Evolutionary conservation across 1,284 basidiomycete species (phyloP).

Genomic region (Pterulicium gracile): DNA sequence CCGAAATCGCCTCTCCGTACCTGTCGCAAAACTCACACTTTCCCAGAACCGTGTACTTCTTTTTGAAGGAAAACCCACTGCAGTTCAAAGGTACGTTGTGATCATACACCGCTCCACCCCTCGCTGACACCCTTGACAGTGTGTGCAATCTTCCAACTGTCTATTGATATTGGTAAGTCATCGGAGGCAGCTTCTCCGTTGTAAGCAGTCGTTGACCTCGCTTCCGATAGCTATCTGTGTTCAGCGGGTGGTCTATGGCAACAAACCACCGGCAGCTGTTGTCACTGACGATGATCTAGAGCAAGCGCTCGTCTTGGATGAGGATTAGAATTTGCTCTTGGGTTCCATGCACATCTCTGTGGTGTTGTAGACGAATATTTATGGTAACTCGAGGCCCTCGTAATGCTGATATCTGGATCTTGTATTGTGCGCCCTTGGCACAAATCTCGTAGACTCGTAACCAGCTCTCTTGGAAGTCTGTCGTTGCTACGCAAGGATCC

Average conservation of each 20-base stretch:
- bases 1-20: slow-evolving; percentile 9
- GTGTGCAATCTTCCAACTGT: slow-evolving; percentile 73
- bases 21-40: slow-evolving; percentile 11
- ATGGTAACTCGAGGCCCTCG: too few relatives aligned
- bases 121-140: slow-evolving; percentile 17
- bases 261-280: slow-evolving; percentile 40
- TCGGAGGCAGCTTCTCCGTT: too few relatives aligned
- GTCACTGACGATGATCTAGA: slow-evolving; percentile 60
- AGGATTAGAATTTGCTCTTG: slow-evolving; percentile 39
- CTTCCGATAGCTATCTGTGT: slow-evolving; percentile 59
- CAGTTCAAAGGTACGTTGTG: slow-evolving; percentile 46
- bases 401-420: too few relatives aligned
- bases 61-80: slow-evolving; percentile 54
- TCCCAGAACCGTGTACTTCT: slow-evolving; percentile 68
- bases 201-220: too few relatives aligned
- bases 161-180: slow-evolving; percentile 58
- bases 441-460: too few relatives aligned
- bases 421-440: too few relatives aligned
- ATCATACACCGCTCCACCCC: not conserved
- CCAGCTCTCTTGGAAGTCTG: too few relatives aligned
- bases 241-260: slow-evolving; percentile 65
- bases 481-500: too few relatives aligned
- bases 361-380: too few relatives aligned
- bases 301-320: slow-evolving; percentile 52
- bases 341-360: too few relatives aligned